Base-by-base conservation (phyloP, 2,329 filamentous ascomycete genomes). In the Arthrinium puccinioides region DNA sequence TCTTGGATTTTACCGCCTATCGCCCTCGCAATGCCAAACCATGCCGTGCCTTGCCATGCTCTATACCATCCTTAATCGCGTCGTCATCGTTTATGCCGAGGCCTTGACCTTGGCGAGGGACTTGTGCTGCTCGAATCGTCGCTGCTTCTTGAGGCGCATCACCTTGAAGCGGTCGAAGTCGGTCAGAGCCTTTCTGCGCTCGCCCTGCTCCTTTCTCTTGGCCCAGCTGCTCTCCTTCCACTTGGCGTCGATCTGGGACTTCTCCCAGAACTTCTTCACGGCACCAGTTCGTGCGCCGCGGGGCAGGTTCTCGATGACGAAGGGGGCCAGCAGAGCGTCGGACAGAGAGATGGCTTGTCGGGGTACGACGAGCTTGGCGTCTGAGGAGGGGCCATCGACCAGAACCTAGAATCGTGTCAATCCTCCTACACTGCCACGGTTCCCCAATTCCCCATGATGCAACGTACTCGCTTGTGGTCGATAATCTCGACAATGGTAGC, bases 111-210 rank as follows among this genome's bases (percentile, higher is more conserved):
- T 94, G 65, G 88, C 87, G 64, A 94, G 77, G 61, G 87, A 83
- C 84, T 96, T 97, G 74, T 84, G 84, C 72, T 95, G 84, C 79
- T 96, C 89, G 74, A 94, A 97, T 67, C 89, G 86, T 68, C 89
- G 87, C 84, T 96, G 89, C 83, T 98, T 98, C 84, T 90, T 94
- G 73, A 97, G 78, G 71, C 90, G 84, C 81, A 97, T 78, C 60
- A 97, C 92, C 86, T 98, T 96, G 87, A 97, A 98, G 69, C 92
- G 84, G 78, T 98, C 92, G 66, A 98, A 98, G 79, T 98, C 92
- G 71, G 83, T 94, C 54, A 98, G 77, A 61, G 80, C 79, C 74
- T 84, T 84, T 77, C 92, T 85, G 74, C 87, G 84, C 70, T 86
- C 77, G 59, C 79, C 77, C 72, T 87, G 84, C 56, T 81, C 80